Base-by-base conservation (phyloP, 345 rosid species). In the Barbarea vulgaris region DNA sequence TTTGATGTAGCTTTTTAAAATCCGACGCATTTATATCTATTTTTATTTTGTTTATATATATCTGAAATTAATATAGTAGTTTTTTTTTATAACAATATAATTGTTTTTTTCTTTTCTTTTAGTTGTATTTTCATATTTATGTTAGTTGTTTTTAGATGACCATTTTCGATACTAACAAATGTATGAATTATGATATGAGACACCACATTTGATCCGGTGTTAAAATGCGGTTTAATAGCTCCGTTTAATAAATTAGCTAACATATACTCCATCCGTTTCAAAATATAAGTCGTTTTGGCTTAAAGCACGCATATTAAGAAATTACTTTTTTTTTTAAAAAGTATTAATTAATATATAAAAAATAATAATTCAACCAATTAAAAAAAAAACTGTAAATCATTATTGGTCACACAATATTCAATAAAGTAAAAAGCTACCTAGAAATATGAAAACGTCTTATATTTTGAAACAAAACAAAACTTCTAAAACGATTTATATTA, bases 1-100 rank as follows among this genome's bases (percentile, higher is more conserved):
- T 72, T 78, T 55, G 69, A 58, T 61, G 19, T 76, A 76, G 64
- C 64, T 76, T 68, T 68, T 52, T 11, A 30, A 55, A 68, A 12
- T 30, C 39, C 59, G 14, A 50, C 11, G 46, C 68, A 57, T 59
- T 36, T 27, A n/a, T 72, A 17, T 61, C 34, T 10, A 3, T 17
- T 36, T 48, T 50, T 55, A 4, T 51, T 68, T 39, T 25, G 1
- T 31, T 46, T 41, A 41, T 2, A 14, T 28, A 15, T 61, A 36
- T 61, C 18, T 22, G 7, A 22, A 54, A 22, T 7, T 11, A 22
- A 12, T 24, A 14, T 4, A 58, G 25, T 58, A 10, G 36, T 24
- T 3, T 53, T 48, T 9, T 9, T 18, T 5, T n/a, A n/a, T n/a
- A n/a, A n/a, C n/a, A n/a, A 14, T 8, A 47, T 13, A 41, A 17